Percentiles rank a stretch among this genome's conserved stretches.
These are phyloP conservation scores for Aspergillus taichungensis DNA, from an alignment of 495 filamentous ascomycete genomes.

Conservation along the genomic window DNA sequence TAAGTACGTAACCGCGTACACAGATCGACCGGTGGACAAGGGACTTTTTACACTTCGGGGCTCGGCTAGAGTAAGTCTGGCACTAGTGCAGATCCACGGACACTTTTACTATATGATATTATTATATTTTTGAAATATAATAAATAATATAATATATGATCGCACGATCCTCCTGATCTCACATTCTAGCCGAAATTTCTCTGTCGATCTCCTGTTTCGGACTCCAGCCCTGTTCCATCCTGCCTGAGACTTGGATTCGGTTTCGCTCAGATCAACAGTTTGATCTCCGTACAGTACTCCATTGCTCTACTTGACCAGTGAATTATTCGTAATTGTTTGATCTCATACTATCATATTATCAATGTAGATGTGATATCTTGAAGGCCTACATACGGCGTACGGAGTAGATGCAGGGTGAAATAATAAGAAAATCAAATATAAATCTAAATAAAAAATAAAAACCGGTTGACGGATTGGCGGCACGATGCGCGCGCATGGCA, in stretches of 20 bases:
- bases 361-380: too few relatives aligned
- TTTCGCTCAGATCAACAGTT: slow-evolving; percentile 3
- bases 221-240: neutral
- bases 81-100: slow-evolving; percentile 24
- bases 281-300: neutral
- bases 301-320: neutral
- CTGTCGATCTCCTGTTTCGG: slow-evolving; percentile 5
- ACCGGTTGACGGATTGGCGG: slow-evolving; percentile 9
- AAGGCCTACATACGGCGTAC: too few relatives aligned
- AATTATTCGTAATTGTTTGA: too few relatives aligned
- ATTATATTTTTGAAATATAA: neutral
- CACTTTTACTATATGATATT: slow-evolving; percentile 12
- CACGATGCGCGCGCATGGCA: slow-evolving; percentile 10
- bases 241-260: neutral
- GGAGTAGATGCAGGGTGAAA: neutral
- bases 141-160: neutral
- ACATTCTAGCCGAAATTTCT: slow-evolving; percentile 6
- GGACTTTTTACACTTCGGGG: slow-evolving; percentile 5
- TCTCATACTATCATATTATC: too few relatives aligned
- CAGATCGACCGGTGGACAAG: slow-evolving; percentile 6
- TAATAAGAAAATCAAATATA: neutral
- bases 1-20: slow-evolving; percentile 6
- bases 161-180: slow-evolving; percentile 23
- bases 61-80: slow-evolving; percentile 18
- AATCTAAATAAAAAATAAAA: slow-evolving; percentile 15